phyloP scores from a whole-genome alignment of 345 rosid genomes.

The Murraya koenigii region DNA sequence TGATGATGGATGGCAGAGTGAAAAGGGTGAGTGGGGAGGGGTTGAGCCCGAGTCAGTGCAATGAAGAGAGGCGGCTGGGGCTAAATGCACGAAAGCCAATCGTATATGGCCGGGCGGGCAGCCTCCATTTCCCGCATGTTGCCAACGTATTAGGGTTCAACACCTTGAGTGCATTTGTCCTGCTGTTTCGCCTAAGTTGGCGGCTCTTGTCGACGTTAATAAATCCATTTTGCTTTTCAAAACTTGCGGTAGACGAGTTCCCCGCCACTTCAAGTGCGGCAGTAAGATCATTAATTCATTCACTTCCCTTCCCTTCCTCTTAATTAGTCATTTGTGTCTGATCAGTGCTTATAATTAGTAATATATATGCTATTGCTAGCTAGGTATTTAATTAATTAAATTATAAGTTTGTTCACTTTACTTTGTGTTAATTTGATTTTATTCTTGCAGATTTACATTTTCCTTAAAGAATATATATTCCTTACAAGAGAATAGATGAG shows the following conservation, averaged over 20 bases:
- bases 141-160: constrained; percentile 6
- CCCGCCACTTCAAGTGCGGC: constrained; percentile 16
- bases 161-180: constrained; percentile 10
- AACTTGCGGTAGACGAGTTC: constrained; percentile 9
- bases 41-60: constrained; percentile 18
- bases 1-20: not conserved
- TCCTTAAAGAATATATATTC: not conserved
- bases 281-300: not conserved
- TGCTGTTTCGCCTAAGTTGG: not conserved
- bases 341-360: too few relatives aligned
- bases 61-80: constrained; percentile 15
- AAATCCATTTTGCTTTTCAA: not conserved
- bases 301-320: too few relatives aligned
- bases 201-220: constrained; percentile 2
- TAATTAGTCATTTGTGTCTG: too few relatives aligned
- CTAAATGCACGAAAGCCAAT: constrained; percentile 9
- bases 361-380: too few relatives aligned
- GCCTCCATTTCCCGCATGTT: constrained; percentile 13
- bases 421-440: not conserved
- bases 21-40: not conserved
- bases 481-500: not conserved
- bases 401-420: not conserved
- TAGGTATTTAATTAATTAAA: too few relatives aligned
- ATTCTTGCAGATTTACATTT: not conserved
- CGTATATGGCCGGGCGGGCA: constrained; percentile 8